Evolutionary conservation across 1,139 yeast species (phyloP), one percentile per base, ranked within the genome.

Genomic region (Lodderomyces beijingensis): DNA sequence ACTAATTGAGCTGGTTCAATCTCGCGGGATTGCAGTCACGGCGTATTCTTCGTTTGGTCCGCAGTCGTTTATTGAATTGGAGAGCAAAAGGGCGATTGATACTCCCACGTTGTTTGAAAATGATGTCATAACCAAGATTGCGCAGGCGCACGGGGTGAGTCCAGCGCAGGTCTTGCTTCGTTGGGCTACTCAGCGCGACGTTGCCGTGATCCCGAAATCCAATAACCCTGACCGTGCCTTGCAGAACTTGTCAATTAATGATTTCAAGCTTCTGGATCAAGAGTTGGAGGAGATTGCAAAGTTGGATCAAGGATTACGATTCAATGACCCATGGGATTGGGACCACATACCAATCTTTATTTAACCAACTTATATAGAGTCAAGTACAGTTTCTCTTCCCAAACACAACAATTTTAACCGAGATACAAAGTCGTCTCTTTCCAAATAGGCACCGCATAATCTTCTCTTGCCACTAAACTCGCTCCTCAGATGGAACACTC

Each of bases 11-110:
- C 84, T 62, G 51, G 84, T 74, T 42, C 75, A 83, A 55, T 49
- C 61, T 27, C 60, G 74, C 45, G 79, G 74, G 30, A 75, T 87
- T 50, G 81, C 78, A 38, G 70, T 87, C 50, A 84, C 87, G 34
- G 96, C 82, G 17, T 87, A 87, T 69, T 85, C 95, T 6, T 82
- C 95, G 9, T 82, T 86, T 51, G 91, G 91, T 28, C 88, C 89
- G 16, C 82, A 76, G 54, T 77, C 86, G 4, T 47, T 81, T 56
- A 52, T 80, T 41, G 89, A 81, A 55, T 57, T 81, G 57, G 59
- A 71, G 48, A 63, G 62, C 37, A 65, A 70, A 27, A 59, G 62
- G 37, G 88, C 86, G 13, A 56, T 65, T 43, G 57, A 62, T 40
- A 67, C 78, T 30, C 72, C 74, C 14, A 57, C 74, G 8, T 64